Percentiles rank a stretch among this genome's conserved stretches.
Conservation (phyloP, 164 flowering plant species). For the Aristolochia californica region DNA sequence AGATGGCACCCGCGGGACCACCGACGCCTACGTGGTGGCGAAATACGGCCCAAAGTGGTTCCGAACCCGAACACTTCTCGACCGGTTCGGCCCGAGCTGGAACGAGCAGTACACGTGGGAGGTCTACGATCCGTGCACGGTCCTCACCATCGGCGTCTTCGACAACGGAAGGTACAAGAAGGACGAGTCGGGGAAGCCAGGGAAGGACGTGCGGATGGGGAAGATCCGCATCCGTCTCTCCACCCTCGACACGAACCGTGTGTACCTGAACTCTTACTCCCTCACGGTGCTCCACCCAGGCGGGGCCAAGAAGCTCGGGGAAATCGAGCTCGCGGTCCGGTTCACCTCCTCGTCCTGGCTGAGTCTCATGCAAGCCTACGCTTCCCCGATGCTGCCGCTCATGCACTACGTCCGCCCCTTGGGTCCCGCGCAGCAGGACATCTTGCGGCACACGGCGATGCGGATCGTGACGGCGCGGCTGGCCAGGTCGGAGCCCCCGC, state of each 20-base stretch:
- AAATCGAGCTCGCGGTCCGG: conserved; percentile 68
- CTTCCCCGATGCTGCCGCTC: conserved; percentile 71
- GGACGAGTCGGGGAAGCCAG: conserved; percentile 33
- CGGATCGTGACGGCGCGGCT: conserved; percentile 60
- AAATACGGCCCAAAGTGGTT: conserved; percentile 97
- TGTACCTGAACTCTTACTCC: conserved; percentile 45
- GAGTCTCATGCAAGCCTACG: conserved; percentile 53
- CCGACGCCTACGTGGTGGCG: conserved; percentile 87
- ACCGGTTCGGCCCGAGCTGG: conserved; percentile 85
- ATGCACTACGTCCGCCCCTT: conserved; percentile 88
- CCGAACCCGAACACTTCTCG: conserved; percentile 79
- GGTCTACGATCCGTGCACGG: conserved; percentile 91
- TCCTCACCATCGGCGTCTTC: conserved; percentile 77
- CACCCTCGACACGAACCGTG: conserved; percentile 68
- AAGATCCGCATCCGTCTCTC: conserved; percentile 76
- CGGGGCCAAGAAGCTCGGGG: conserved; percentile 86
- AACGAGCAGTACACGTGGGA: conserved; percentile 97
- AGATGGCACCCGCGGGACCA: conserved; percentile 83
- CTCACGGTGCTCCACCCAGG: conserved; percentile 52
- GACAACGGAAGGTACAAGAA: conserved; percentile 65
- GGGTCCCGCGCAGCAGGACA: conserved; percentile 65
- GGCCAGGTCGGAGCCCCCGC: conserved; percentile 76
- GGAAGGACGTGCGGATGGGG: conserved; percentile 58
- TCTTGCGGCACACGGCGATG: conserved; percentile 71
- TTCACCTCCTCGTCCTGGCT: conserved; percentile 80